These are phyloP conservation scores for Begonia fuchsioides DNA, from an alignment of 306 rosid genomes.

Conservation along the genomic window DNA sequence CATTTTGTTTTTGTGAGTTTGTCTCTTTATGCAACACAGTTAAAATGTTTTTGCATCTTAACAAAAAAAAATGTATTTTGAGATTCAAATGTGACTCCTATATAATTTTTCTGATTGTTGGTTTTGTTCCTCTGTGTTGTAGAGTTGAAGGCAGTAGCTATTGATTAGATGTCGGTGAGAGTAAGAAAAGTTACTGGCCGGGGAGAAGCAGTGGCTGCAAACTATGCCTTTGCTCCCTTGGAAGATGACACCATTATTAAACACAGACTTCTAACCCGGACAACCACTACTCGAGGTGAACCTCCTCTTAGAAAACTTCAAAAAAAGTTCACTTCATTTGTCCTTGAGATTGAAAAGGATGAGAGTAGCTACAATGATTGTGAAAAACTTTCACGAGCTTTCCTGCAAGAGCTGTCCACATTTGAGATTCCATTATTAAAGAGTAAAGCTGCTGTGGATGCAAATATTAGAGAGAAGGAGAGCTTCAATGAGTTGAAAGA, in stretches of 20 bases:
- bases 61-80: too few species aligned
- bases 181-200: conserved; percentile 53
- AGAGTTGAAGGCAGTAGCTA: not conserved
- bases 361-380: conserved; percentile 44
- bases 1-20: too few species aligned
- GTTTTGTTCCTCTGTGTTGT: not conserved
- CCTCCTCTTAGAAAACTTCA: conserved; percentile 93
- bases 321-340: conserved; percentile 69
- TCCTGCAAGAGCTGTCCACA: conserved; percentile 67
- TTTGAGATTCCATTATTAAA: conserved; percentile 81
- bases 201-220: conserved; percentile 57
- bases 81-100: too few species aligned
- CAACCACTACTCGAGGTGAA: conserved; percentile 84
- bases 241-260: conserved; percentile 72
- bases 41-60: too few species aligned
- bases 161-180: conserved; percentile 37
- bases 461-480: conserved; percentile 72
- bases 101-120: too few species aligned
- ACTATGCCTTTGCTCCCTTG: conserved; percentile 52
- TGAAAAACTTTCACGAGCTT: conserved; percentile 63
- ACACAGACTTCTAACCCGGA: conserved; percentile 84
- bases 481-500: conserved; percentile 73
- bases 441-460: conserved; percentile 75
- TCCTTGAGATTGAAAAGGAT: conserved; percentile 49
- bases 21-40: too few species aligned